Conservation (phyloP, 306 rosid species). For the Dalbergia cochinchinensis region DNA sequence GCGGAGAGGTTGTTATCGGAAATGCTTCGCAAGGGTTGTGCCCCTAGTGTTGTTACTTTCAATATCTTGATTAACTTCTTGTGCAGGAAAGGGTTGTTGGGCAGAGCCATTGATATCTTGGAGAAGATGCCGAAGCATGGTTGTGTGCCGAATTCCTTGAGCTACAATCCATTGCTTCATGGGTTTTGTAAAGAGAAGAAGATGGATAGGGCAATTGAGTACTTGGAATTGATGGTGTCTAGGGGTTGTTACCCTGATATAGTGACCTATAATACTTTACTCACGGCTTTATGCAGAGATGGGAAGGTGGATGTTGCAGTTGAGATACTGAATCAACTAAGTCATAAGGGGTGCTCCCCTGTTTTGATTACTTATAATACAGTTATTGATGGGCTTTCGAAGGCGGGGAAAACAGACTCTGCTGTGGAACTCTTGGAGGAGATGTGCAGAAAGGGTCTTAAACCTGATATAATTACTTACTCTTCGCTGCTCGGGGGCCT, state of each 20-base stretch:
- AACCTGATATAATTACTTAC: constrained; percentile 86
- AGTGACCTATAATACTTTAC: constrained; percentile 91
- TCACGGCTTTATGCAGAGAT: constrained; percentile 89
- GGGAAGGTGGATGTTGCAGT: constrained; percentile 93
- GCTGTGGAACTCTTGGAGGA: constrained; percentile 79
- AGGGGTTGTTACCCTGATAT: constrained; percentile 97
- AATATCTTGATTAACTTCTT: constrained; percentile 91
- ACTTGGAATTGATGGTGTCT: constrained; percentile 84
- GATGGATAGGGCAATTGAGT: constrained; percentile 89
- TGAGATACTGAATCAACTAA: constrained; percentile 82
- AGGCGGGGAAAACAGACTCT: constrained; percentile 73
- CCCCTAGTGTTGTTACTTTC: constrained; percentile 98
- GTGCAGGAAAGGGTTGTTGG: constrained; percentile 84
- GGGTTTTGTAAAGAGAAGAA: constrained; percentile 90
- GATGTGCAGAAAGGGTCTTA: constrained; percentile 80
- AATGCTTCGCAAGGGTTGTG: constrained; percentile 85
- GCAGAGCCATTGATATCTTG: constrained; percentile 86
- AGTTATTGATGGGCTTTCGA: constrained; percentile 89
- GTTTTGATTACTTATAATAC: constrained; percentile 88
- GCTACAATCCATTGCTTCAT: constrained; percentile 95
- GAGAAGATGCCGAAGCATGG: constrained; percentile 93
- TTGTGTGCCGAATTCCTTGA: constrained; percentile 89
- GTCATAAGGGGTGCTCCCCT: constrained; percentile 89
- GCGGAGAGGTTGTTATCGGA: constrained; percentile 80
- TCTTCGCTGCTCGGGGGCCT: constrained; percentile 86